Conservation (phyloP, 192 early-diverging fungal genomes). For the Coemansia sp. region DNA sequence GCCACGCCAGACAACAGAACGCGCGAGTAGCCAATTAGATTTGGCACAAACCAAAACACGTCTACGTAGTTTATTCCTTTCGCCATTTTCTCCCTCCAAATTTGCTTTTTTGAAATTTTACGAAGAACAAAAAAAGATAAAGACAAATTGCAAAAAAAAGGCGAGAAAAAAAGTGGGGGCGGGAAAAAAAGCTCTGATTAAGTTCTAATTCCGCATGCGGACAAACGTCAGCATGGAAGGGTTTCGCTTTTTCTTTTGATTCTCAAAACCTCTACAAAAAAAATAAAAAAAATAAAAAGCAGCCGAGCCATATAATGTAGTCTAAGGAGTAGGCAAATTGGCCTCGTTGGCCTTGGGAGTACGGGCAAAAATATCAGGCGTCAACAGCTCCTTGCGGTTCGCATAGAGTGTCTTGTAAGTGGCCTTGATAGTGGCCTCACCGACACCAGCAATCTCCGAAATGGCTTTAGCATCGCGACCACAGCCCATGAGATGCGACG, state of each 20-base stretch:
- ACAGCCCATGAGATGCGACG: conserved; percentile 65
- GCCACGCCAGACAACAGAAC: conserved; percentile 73
- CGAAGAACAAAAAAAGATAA: conserved; percentile 48
- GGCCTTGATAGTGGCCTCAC: conserved; percentile 90
- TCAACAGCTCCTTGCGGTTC: conserved; percentile 59
- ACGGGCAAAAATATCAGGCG: conserved; percentile 32
- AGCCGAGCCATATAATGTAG: not conserved
- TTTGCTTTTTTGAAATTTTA: conserved; percentile 48
- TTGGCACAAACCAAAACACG: conserved; percentile 50
- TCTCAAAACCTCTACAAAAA: not conserved
- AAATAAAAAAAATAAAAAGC: not conserved
- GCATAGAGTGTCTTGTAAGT: conserved; percentile 71
- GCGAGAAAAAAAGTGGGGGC: not conserved
- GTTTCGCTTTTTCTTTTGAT: not conserved
- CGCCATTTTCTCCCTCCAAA: conserved; percentile 60
- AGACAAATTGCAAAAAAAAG: not conserved
- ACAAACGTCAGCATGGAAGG: not conserved
- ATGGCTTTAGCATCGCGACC: conserved; percentile 76
- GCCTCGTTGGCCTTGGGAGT: conserved; percentile 18
- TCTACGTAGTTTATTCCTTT: conserved; percentile 21
- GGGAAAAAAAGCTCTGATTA: not conserved
- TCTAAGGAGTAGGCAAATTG: conserved; percentile 26
- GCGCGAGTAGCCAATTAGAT: conserved; percentile 76
- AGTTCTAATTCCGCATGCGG: not conserved
- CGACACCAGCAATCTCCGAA: conserved; percentile 81